A percentile compares a stretch with the other conserved stretches of the same genome.
phyloP scores from a whole-genome alignment of 129 eudicot species.

The Lactuca saligna region DNA sequence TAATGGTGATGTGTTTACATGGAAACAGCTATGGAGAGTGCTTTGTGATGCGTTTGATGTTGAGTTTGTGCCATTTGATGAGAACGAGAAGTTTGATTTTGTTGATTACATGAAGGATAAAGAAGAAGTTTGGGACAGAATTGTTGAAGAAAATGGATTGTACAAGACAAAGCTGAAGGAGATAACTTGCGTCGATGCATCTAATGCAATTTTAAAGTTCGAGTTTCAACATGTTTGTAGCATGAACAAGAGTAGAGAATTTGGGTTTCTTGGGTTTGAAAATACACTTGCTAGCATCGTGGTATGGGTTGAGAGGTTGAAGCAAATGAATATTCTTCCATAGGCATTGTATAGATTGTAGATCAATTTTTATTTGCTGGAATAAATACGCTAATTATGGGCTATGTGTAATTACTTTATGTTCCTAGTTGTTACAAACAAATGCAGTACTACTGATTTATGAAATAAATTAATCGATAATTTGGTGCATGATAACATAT shows the following conservation, averaged over 20 bases:
- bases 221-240: conserved; percentile 31
- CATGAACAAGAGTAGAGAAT: conserved; percentile 37
- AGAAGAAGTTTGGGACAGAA: conserved; percentile 24
- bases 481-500: too few relatives aligned
- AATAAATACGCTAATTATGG: too few relatives aligned
- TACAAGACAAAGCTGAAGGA: conserved; percentile 27
- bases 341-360: too few relatives aligned
- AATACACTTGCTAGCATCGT: conserved; percentile 22
- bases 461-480: too few relatives aligned
- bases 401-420: too few relatives aligned
- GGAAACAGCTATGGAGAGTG: conserved; percentile 34
- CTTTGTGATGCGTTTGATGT: conserved; percentile 23
- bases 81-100: conserved; percentile 8
- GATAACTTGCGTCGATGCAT: conserved; percentile 3
- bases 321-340: not conserved
- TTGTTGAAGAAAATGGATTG: conserved; percentile 28
- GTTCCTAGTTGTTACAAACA: too few relatives aligned
- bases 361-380: too few relatives aligned
- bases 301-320: not conserved
- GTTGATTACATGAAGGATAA: conserved; percentile 23
- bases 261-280: conserved; percentile 21
- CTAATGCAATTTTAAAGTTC: not conserved
- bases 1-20: conserved; percentile 36
- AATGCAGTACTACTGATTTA: too few relatives aligned
- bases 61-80: conserved; percentile 21